Conservation (phyloP, 1,284 basidiomycete genomes). For the Ustilago nuda region DNA sequence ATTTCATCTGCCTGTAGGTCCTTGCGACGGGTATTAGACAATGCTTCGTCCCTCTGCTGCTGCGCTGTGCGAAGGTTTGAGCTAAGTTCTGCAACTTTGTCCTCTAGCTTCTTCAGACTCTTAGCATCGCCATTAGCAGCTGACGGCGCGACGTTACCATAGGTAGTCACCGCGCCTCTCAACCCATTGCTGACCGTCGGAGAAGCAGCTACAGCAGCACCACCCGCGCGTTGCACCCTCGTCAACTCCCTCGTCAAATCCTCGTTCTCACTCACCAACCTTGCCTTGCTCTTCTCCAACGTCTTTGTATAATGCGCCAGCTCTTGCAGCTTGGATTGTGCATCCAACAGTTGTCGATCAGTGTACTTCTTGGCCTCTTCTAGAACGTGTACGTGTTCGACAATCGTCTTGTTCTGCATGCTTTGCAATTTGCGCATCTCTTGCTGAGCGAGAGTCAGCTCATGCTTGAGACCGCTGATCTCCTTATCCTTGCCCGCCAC, state of each 20-base stretch:
- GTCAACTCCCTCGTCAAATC: constrained; percentile 83
- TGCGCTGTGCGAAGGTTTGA: constrained; percentile 48
- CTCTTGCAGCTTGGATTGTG: constrained; percentile 80
- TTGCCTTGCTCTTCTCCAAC: constrained; percentile 81
- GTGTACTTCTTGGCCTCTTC: constrained; percentile 97
- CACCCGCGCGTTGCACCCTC: constrained; percentile 65
- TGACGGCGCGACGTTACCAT: constrained; percentile 43
- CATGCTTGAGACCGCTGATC: constrained; percentile 80
- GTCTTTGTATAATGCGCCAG: constrained; percentile 82
- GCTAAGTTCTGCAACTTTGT: constrained; percentile 72
- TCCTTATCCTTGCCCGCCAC: constrained; percentile 82
- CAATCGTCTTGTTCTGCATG: constrained; percentile 94
- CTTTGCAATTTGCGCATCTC: constrained; percentile 73
- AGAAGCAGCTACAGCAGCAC: constrained; percentile 19
- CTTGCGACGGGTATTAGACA: constrained; percentile 75
- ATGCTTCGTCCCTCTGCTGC: constrained; percentile 65
- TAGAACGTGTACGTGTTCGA: constrained; percentile 97
- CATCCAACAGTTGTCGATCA: constrained; percentile 87
- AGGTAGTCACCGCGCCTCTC: constrained; percentile 31
- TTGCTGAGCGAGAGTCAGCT: constrained; percentile 78
- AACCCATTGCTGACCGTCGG: constrained; percentile 31
- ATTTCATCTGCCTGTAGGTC: constrained; percentile 78
- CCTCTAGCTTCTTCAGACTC: constrained; percentile 74
- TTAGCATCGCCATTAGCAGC: constrained; percentile 25
- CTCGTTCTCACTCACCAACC: constrained; percentile 84